Base-by-base conservation (phyloP, 257 asterid species). In the Schizonepeta tenuifolia region DNA sequence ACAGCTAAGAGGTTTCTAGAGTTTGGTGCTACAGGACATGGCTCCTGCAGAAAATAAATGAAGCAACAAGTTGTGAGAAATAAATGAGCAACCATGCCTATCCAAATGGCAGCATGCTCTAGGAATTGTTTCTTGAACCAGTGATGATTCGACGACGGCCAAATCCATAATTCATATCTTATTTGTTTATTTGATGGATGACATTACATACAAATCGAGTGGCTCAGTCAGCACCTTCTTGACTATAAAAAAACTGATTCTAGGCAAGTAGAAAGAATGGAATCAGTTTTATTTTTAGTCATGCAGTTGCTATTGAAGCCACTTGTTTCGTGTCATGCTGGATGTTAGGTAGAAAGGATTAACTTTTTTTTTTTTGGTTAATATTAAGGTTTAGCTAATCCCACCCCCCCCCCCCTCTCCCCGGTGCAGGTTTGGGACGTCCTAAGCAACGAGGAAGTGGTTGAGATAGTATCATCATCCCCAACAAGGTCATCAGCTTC, bases 371-470 rank as follows among this genome's bases (percentile, higher is more conserved):
- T 3, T 31, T 67, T 12, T 49, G 47, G 46, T 15, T 17, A 21
- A 28, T 28, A n/a, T n/a, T 26, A 17, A 17, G 62, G 21, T 18
- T 60, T 51, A 12, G 50, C 40, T 7, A 24, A 24, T n/a, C n/a
- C n/a, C n/a, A n/a, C n/a, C n/a, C n/a, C n/a, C n/a, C n/a, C n/a
- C n/a, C n/a, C n/a, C n/a, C n/a, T 50, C 33, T 41, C 17, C 33
- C 51, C 17, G 18, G 24, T 54, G 22, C 87, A 94, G 99, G 96
- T 94, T 26, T 94, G 99, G 99, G 99, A 95, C 33, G 99, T 95
- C 14, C 77, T 95, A 75, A 90, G 92, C 88, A 95, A 95, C 6
- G 97, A 95, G 69, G 98, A 95, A 78, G 99, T 95, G 53, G 98
- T 95, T 8, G 96, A 90, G 63, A 87, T 85, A 54, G 96, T 95